Base-by-base conservation (phyloP, 257 asterid genomes). In the Nicotiana sylvestris region DNA sequence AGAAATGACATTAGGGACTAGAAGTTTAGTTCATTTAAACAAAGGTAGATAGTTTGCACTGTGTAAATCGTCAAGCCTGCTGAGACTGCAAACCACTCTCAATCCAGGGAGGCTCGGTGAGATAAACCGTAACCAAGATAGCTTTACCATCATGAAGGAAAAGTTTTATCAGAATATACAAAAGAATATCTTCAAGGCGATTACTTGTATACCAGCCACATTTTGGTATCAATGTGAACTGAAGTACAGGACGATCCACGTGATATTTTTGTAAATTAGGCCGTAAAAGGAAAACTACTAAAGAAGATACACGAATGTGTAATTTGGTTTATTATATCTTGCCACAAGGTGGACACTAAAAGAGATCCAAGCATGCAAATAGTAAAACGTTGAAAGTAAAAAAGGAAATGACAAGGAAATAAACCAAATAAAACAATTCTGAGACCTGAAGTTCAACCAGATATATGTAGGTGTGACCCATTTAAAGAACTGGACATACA, bases 1-100 rank as follows among this genome's bases (percentile, higher is more conserved):
- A 70, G 10, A 70, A 72, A 43, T 72, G 78, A 72, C 35, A 72
- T 72, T 72, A 72, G 78, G 37, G 60, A 72, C 29, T 10, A 21
- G 46, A 43, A 43, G 35, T 72, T 43, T 7, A 16, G 25, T 43
- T 72, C 9, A 72, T 46, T 37, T 43, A 72, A 46, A 21, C 78
- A 43, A 46, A 72, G 21, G 37, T 72, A 72, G 56, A 21, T 72
- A 55, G 37, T 21, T 72, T 5, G 37, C 60, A 70, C 21, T 21
- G 16, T 72, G 46, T 6, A 39, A 72, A 43, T 39, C 8, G 12
- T 72, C 21, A 43, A 46, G 21, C 25, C 37, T 43, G 60, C 60
- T 21, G 13, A 43, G 78, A 69, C 43, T 46, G 21, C 60, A 21
- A 72, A 43, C 60, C 43, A 72, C 78, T 72, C 53, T 35, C 37